Conservation (phyloP, 2,329 filamentous ascomycete species). For the Sporothrix phasma region DNA sequence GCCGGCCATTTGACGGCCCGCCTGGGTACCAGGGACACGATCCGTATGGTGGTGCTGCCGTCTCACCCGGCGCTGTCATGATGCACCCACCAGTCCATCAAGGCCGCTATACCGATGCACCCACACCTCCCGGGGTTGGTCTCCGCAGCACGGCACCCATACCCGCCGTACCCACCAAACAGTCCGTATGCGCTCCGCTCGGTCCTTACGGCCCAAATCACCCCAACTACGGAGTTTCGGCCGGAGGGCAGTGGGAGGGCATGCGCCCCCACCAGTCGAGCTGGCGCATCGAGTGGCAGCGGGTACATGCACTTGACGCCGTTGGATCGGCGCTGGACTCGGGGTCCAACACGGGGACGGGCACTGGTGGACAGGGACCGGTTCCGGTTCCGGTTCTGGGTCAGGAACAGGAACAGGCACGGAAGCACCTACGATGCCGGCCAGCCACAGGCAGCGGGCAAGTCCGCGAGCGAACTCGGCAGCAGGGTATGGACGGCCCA, state of each 20-base stretch:
- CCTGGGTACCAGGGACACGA: background rate
- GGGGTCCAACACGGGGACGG: slow-evolving; percentile 2
- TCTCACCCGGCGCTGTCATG: background rate
- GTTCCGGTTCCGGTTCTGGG: background rate
- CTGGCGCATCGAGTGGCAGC: slow-evolving; percentile 8
- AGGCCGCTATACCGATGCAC: slow-evolving; percentile 5
- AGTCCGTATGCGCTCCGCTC: slow-evolving; percentile 2
- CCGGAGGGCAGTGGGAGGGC: background rate
- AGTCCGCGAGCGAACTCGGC: slow-evolving; percentile 19
- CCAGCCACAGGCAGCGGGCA: slow-evolving; percentile 8
- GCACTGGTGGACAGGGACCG: background rate
- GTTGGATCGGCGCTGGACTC: background rate
- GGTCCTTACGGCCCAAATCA: background rate
- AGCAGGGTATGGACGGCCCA: slow-evolving; percentile 26
- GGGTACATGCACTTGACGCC: slow-evolving; percentile 7
- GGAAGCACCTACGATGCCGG: slow-evolving; percentile 5
- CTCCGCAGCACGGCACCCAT: slow-evolving; percentile 8
- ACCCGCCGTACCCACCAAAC: background rate
- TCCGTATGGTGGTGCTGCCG: background rate
- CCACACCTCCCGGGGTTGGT: slow-evolving; percentile 8
- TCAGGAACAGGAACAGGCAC: slow-evolving; percentile 5
- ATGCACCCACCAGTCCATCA: slow-evolving; percentile 5
- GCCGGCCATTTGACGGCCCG: background rate
- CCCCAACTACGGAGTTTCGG: background rate
- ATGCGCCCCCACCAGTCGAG: background rate